Conservation (phyloP, 2,329 filamentous ascomycete species). For the Cordyceps javanica region DNA sequence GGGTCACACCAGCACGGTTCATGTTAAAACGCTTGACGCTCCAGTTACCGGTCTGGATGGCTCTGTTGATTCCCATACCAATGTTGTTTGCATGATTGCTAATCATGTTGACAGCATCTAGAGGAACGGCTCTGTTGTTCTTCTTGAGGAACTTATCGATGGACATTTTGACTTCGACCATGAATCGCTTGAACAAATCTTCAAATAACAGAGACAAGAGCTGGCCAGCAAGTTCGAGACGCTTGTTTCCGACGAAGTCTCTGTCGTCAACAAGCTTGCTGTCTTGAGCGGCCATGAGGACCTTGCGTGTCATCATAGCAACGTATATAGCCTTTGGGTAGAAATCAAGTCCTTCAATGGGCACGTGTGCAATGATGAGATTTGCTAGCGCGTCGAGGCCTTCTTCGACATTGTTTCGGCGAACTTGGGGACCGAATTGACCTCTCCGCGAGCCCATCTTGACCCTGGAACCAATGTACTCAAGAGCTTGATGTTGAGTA, state of each 20-base stretch:
- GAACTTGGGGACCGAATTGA: conserved; percentile 47
- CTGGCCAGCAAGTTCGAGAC: conserved; percentile 89
- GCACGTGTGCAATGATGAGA: conserved; percentile 90
- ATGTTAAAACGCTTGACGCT: conserved; percentile 97
- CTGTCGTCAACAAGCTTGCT: conserved; percentile 87
- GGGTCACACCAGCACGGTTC: conserved; percentile 94
- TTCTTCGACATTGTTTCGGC: conserved; percentile 81
- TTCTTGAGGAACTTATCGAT: conserved; percentile 97
- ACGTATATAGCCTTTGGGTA: conserved; percentile 96
- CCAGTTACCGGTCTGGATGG: conserved; percentile 97
- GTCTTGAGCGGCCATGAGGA: conserved; percentile 89
- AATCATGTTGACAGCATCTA: conserved; percentile 82
- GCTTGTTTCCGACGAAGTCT: conserved; percentile 97
- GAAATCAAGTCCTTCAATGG: conserved; percentile 86
- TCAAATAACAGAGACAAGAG: conserved; percentile 91
- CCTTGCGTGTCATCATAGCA: conserved; percentile 93
- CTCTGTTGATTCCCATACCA: conserved; percentile 87
- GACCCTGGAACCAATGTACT: conserved; percentile 81
- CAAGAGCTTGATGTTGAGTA: conserved; percentile 91
- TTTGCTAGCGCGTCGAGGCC: conserved; percentile 88
- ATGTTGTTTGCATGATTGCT: conserved; percentile 81
- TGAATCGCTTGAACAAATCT: conserved; percentile 95
- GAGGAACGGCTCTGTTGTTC: conserved; percentile 78
- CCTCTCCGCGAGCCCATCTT: conserved; percentile 73
- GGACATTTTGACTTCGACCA: conserved; percentile 79